Base-by-base conservation (phyloP, 768 basidiomycete genomes). In the Termitomyces sp. region DNA sequence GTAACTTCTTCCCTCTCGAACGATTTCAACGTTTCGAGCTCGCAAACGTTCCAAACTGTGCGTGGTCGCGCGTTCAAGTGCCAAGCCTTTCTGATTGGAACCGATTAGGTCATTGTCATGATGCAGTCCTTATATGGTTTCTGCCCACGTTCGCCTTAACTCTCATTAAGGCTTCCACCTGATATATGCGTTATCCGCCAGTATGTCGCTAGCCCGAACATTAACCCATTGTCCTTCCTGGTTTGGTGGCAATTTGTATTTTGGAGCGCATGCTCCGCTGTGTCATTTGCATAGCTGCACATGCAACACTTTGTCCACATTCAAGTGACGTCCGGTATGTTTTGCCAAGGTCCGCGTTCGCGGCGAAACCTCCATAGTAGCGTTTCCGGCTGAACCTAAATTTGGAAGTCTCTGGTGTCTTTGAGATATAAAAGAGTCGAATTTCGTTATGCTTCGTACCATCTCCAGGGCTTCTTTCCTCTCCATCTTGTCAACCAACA, bases 221-320 rank as follows among this genome's bases (percentile, higher is more conserved):
- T 9, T 18, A 53, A n/a, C 52, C 1, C 10, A 41, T 30, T 30
- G 3, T 6, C 3, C 16, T 40, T 13, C 28, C 20, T 23, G 28
- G 18, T 30, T 53, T 2, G 38, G 38, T 28, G 16, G 38, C 26
- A 53, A n/a, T 40, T 38, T 30, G 38, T 18, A 53, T 13, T 32
- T 8, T 2, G 51, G 5, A 58, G 36, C 57, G 54, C 57, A 50
- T 62, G 57, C 54, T n/a, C 16, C 33, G 10, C 57, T 33, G 1
- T 12, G 2, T 32, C 7, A 4, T 9, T 30, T 30, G 13, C 49
- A 10, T 33, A 50, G 18, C 7, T 52, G 35, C 55, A 49, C 50
- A 57, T 62, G 58, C 38, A 18, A 53, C 55, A 53, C 49, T 38
- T 23, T 4, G 58, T 62, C 58, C 36, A 54, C 55, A 23, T 53